Base-by-base conservation (phyloP, 139 green algal species). In the Chlamydomonas incerta region DNA sequence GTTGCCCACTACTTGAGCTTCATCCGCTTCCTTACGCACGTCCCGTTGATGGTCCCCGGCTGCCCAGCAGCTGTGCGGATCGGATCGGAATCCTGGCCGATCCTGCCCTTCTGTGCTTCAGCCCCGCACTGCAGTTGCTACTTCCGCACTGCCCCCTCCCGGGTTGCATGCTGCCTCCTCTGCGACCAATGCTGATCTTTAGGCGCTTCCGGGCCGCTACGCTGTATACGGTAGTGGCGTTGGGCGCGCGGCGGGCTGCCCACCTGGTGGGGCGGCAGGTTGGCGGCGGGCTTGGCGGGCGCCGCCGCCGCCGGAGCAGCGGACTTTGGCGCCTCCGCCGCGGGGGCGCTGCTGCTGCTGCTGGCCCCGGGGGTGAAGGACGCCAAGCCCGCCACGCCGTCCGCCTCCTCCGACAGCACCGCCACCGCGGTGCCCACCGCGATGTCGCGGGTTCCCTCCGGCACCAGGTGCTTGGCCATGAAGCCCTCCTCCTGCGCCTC, bases 351-450 rank as follows among this genome's bases (percentile, higher is more conserved):
- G 70, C 63, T 55, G 69, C 58, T 35, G 84, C 5, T 31, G 75
- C 84, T 47, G 81, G 23, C n/a, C 11, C 70, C 41, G 1, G 81
- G 57, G 0, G 67, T 37, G 34, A 83, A 77, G 0, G 62, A 76
- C 0, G 81, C 72, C 80, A 97, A 96, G 0, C 92, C 92, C 9
- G 86, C 93, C 41, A 99, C 85, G 70, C 97, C 93, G 1, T 57
- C 90, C 33, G 94, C 89, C 15, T 98, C 96, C 80, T 98, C 96
- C 55, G 97, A 93, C 2, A 98, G 82, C 11, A 98, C 82, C 2
- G 93, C 94, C n/a, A 95, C 91, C 24, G 83, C 62, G 2, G 74
- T 90, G 21, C 94, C 93, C 3, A 96, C 90, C 9, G 76, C 31
- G 28, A 96, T 89, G 82, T 97, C 93, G 69, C 92, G 87, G 46